Conservation (phyloP, 208 protist species). For the Herpetomonas tarakana region DNA sequence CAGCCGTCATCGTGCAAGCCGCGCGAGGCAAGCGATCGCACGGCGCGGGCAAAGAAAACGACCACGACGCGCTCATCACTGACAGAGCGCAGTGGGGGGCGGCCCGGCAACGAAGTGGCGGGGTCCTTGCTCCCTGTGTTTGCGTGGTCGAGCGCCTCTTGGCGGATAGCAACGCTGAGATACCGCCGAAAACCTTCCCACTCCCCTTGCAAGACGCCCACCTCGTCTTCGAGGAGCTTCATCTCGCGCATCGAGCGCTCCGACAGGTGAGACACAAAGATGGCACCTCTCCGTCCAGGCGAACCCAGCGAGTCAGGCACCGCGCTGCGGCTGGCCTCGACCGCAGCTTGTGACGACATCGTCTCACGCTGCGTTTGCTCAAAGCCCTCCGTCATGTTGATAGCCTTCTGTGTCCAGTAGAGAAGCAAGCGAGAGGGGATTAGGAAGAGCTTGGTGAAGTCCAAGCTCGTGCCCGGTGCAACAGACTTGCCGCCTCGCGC, state of each 20-base stretch:
- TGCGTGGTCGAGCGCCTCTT: not conserved
- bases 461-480: constrained; percentile 9
- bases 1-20: constrained; percentile 7
- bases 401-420: constrained; percentile 37
- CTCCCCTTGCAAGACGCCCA: constrained; percentile 37
- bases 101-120: too few relatives aligned
- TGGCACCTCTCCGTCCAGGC: not conserved
- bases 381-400: constrained; percentile 19
- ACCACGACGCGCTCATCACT: not conserved
- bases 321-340: not conserved
- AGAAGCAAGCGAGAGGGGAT: constrained; percentile 23
- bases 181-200: constrained; percentile 54
- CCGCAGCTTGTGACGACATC: not conserved
- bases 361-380: constrained; percentile 26
- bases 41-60: constrained; percentile 1
- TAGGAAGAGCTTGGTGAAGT: constrained; percentile 29
- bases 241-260: constrained; percentile 27
- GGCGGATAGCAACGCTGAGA: constrained; percentile 22
- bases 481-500: not conserved
- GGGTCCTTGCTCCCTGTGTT: too few relatives aligned
- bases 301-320: not conserved
- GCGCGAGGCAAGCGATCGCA: not conserved
- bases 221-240: constrained; percentile 26
- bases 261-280: constrained; percentile 21
- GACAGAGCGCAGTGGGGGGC: not conserved